Conservation (phyloP, 208 protist genomes). For the Crithidia acanthocephali region DNA sequence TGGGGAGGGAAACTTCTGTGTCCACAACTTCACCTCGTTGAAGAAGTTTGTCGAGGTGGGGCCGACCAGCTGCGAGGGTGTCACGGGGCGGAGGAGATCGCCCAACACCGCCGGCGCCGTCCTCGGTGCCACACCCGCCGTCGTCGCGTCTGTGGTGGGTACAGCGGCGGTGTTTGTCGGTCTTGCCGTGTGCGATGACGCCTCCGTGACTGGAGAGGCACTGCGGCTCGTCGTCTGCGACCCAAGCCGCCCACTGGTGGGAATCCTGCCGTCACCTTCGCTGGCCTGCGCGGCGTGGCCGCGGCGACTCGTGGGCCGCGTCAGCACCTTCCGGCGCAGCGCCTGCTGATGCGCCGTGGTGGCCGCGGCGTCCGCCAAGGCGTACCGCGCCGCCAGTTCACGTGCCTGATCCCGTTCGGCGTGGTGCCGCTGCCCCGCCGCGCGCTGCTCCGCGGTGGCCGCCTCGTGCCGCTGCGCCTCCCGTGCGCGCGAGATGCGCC, state of each 20-base stretch:
- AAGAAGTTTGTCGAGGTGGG: conserved; percentile 47
- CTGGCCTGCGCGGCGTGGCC: not conserved
- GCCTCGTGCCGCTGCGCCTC: conserved; percentile 19
- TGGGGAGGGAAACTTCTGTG: conserved; percentile 37
- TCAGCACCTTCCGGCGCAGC: conserved; percentile 25
- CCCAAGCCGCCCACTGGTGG: not conserved
- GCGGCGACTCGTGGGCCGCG: conserved; percentile 5
- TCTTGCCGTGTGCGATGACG: too few species aligned
- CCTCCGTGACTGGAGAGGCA: too few species aligned
- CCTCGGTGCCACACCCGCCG: too few species aligned
- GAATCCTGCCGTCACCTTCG: not conserved
- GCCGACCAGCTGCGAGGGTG: conserved; percentile 31
- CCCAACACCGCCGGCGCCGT: too few species aligned
- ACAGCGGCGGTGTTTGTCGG: not conserved
- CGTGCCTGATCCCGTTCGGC: conserved; percentile 9
- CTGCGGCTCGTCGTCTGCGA: too few species aligned
- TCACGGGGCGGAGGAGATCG: not conserved
- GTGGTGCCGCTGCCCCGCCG: conserved; percentile 2
- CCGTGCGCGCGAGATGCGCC: conserved; percentile 28
- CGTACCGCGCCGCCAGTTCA: conserved; percentile 26
- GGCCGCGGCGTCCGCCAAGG: conserved; percentile 10
- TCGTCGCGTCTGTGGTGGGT: not conserved
- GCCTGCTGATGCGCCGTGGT: conserved; percentile 25
- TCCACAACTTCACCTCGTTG: conserved; percentile 48
- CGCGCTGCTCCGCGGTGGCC: conserved; percentile 10